Percentiles rank a stretch among this genome's conserved stretches.
phyloP scores from a whole-genome alignment of 495 filamentous ascomycete genomes.

The Aspergillus wentii region DNA sequence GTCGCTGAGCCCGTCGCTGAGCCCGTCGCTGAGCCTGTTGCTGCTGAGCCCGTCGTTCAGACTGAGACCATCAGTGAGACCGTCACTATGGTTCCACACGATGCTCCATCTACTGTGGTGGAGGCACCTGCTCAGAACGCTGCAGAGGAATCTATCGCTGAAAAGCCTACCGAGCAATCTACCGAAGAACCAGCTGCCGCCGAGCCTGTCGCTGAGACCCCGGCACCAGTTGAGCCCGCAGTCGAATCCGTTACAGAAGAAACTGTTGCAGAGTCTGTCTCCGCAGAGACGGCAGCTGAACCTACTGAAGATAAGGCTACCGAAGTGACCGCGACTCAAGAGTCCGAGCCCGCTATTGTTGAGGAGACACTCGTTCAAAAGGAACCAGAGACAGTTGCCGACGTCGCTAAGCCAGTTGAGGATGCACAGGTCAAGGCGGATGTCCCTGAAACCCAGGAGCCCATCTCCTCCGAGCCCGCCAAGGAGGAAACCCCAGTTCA shows the following conservation, averaged over 20 bases:
- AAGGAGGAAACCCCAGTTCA: slow-evolving; percentile 9
- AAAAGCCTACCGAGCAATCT: slow-evolving; percentile 1
- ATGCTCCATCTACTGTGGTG: no score
- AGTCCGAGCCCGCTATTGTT: not conserved
- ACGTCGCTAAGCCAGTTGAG: not conserved
- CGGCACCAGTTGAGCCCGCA: not conserved
- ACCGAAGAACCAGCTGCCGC: slow-evolving; percentile 2
- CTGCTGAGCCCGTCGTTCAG: slow-evolving; percentile 9
- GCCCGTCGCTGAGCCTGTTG: slow-evolving; percentile 1
- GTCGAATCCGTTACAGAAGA: not conserved
- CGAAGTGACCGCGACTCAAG: not conserved
- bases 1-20: slow-evolving; percentile 2
- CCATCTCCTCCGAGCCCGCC: not conserved
- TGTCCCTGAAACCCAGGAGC: slow-evolving; percentile 1
- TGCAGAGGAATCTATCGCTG: no score
- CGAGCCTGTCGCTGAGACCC: slow-evolving; percentile 7
- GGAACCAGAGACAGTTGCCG: slow-evolving; percentile 2
- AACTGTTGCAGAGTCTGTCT: not conserved
- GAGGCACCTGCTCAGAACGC: no score
- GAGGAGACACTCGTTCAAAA: slow-evolving; percentile 5
- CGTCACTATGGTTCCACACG: no score
- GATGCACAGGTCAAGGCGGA: not conserved
- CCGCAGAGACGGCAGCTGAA: not conserved
- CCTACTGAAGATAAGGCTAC: slow-evolving; percentile 1
- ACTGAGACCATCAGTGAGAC: not conserved